These are phyloP conservation scores for Pleurotus salmoneostramineus DNA, from an alignment of 768 basidiomycete species.

Conservation along the genomic window DNA sequence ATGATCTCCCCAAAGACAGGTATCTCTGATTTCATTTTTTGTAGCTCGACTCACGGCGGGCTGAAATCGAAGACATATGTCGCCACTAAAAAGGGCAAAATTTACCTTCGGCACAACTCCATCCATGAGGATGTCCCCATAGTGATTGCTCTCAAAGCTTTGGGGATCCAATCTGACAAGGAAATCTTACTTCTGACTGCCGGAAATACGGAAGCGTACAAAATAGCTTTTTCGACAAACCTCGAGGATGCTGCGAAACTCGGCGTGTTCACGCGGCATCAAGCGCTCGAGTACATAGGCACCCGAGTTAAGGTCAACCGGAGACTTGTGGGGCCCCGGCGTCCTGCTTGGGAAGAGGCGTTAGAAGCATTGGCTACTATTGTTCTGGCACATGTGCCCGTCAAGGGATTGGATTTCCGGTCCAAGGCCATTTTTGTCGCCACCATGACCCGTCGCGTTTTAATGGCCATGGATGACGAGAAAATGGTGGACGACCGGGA, in stretches of 20 bases:
- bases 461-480: slow-evolving; percentile 96
- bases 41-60: slow-evolving; percentile 75
- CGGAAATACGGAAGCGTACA: slow-evolving; percentile 87
- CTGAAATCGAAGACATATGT: slow-evolving; percentile 98
- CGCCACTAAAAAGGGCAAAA: slow-evolving; percentile 88
- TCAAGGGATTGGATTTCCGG: slow-evolving; percentile 82
- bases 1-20: background rate
- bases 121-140: slow-evolving; percentile 97
- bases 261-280: slow-evolving; percentile 88
- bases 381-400: slow-evolving; percentile 94
- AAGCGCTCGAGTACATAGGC: slow-evolving; percentile 94
- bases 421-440: slow-evolving; percentile 96
- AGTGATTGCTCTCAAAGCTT: slow-evolving; percentile 92
- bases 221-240: slow-evolving; percentile 81
- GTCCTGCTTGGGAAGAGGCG: slow-evolving; percentile 93
- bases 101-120: slow-evolving; percentile 96
- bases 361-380: slow-evolving; percentile 96
- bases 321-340: slow-evolving; percentile 71
- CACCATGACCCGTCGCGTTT: slow-evolving; percentile 93
- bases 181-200: slow-evolving; percentile 94
- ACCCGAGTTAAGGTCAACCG: slow-evolving; percentile 87
- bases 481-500: slow-evolving; percentile 98
- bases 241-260: slow-evolving; percentile 92
- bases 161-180: slow-evolving; percentile 96
- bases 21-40: slow-evolving; percentile 7